Evolutionary conservation across 2,329 filamentous ascomycete species (phyloP), one percentile per base, ranked within the genome.

Genomic region (Colletotrichum coccodes): DNA sequence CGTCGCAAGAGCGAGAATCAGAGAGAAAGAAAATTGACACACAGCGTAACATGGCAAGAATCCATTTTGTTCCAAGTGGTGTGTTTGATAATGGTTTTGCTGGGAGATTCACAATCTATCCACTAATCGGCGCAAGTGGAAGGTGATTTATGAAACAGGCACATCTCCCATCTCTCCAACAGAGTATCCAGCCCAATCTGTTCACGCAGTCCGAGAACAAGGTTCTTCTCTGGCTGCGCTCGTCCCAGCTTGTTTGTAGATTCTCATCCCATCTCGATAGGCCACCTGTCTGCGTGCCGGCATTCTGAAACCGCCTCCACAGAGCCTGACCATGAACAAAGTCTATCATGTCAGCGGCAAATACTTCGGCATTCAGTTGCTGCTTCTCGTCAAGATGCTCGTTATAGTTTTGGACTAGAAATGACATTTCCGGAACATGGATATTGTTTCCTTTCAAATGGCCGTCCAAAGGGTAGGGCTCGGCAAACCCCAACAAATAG

Each of bases 381-480:
- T 83, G 80, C 7, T 73, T 71, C 1, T 74, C 71, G 0, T 71
- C 72, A 44, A 85, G 57, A 47, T 75, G 76, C 21, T 84, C 78
- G 11, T 79, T 79, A 72, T 79, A 84, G 47, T 85, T 86, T 72
- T 84, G 82, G 64, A 84, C 82, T 14, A 86, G 71, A 52, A 79
- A 84, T 0, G 79, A 78, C 14, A 83, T 72, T 38, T 86, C 84
- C 1, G 85, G 76, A n/a, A 85, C 80, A 69, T 86, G 84, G 1
- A 75, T 78, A 0, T 81, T 74, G 28, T 75, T 71, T 1, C 80
- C 81, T 64, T 82, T 79, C 74, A 72, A 81, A 1, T 75, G 75
- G 0, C 83, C 83, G 1, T 81, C 77, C 81, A 82, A 86, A 0
- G 83, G 82, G 66, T 85, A 86, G 0, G 76, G 76, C 63, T 85